phyloP scores from a whole-genome alignment of 2,329 filamentous ascomycete species.

The Beauveria bassiana region DNA sequence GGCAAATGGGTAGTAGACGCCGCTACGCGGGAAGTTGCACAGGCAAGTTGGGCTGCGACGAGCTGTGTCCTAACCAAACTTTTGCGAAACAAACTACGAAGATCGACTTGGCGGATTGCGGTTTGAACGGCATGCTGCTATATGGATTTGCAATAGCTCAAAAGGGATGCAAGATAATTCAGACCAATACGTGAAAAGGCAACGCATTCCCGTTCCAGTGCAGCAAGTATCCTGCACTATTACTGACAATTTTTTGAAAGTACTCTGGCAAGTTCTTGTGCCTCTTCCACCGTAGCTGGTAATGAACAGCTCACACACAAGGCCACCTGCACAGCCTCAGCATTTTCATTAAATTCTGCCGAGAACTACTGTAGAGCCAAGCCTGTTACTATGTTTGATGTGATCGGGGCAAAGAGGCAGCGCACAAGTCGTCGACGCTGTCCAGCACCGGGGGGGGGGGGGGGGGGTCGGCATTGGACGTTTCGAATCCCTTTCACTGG shows the following conservation, averaged over 20 bases:
- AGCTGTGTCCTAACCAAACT: not conserved
- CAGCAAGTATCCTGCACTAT: not conserved
- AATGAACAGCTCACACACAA: not conserved
- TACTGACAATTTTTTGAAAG: too few species aligned
- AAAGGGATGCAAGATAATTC: not conserved
- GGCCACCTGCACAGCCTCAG: not conserved
- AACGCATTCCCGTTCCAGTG: too few species aligned
- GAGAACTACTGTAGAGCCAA: not conserved
- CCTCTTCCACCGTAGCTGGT: not conserved
- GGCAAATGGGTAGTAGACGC: not conserved
- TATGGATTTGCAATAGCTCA: not conserved
- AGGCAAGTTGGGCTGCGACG: not conserved
- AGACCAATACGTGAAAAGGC: not conserved
- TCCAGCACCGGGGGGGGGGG: not conserved
- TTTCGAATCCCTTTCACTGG: conserved; percentile 4
- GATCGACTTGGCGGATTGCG: not conserved
- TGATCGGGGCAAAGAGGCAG: not conserved
- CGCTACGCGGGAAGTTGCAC: too few species aligned
- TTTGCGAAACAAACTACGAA: conserved; percentile 2
- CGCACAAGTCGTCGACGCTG: not conserved
- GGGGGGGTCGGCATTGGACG: not conserved
- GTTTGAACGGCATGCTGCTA: not conserved
- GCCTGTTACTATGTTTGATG: conserved; percentile 1
- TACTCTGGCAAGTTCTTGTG: too few species aligned
- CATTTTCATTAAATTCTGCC: not conserved